Conservation (phyloP, 2,329 filamentous ascomycete genomes). For the Amesomyces nigricolor region DNA sequence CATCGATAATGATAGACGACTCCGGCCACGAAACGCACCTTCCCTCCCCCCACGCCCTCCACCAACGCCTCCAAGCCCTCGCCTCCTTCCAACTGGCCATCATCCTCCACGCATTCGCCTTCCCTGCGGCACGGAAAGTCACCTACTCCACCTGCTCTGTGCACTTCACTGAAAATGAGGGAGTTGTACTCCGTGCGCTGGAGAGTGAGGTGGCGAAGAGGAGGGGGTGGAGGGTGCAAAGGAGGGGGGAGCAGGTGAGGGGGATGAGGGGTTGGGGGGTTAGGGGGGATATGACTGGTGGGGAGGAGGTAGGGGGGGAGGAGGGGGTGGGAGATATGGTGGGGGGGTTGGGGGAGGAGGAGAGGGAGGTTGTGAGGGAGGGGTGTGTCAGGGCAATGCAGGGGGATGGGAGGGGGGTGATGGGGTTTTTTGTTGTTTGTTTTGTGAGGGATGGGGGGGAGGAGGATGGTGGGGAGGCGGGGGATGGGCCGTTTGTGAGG, state of each 20-base stretch:
- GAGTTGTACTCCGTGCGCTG: slow-evolving; percentile 69
- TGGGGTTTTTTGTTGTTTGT: slow-evolving; percentile 92
- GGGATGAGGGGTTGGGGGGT: slow-evolving; percentile 74
- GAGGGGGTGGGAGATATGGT: too few species aligned
- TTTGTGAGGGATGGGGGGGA: slow-evolving; percentile 58
- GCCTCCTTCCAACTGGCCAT: slow-evolving; percentile 77
- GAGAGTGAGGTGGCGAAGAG: slow-evolving; percentile 58
- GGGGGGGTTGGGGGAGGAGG: too few species aligned
- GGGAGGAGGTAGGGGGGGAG: slow-evolving; percentile 31
- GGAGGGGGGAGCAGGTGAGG: slow-evolving; percentile 63
- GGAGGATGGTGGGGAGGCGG: not conserved
- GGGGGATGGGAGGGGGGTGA: slow-evolving; percentile 70
- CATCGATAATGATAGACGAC: slow-evolving; percentile 42
- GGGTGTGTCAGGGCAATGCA: slow-evolving; percentile 79
- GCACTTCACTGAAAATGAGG: slow-evolving; percentile 82
- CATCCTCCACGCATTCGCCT: slow-evolving; percentile 76
- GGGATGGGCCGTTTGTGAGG: slow-evolving; percentile 27
- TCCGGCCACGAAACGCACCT: slow-evolving; percentile 49
- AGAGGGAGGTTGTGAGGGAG: slow-evolving; percentile 48
- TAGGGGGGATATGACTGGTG: slow-evolving; percentile 46
- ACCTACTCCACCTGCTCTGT: slow-evolving; percentile 94
- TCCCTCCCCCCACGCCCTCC: slow-evolving; percentile 50
- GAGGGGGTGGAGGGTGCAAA: slow-evolving; percentile 72
- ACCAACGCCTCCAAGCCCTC: slow-evolving; percentile 64
- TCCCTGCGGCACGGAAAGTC: slow-evolving; percentile 67